Percentiles rank a stretch among this genome's conserved stretches.
Evolutionary conservation across 768 basidiomycete species (phyloP).

Genomic region (Hortiboletus flavorubellus): DNA sequence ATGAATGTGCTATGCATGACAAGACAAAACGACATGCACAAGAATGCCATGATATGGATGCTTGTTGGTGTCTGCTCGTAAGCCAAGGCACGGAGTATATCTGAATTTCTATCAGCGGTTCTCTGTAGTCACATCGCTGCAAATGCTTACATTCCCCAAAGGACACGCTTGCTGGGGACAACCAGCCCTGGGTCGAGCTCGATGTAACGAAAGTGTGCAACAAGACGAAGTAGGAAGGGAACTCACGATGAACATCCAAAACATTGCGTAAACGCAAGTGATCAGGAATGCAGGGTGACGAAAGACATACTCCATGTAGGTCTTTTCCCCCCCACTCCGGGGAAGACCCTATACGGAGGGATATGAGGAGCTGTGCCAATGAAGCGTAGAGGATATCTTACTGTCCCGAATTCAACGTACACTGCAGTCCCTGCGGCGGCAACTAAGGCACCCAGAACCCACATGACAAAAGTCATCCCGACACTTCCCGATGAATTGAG

Average conservation of each 20-base stretch:
- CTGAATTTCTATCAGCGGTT: conserved; percentile 32
- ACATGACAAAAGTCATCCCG: conserved; percentile 64
- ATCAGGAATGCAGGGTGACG: conserved; percentile 56
- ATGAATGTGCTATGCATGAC: conserved; percentile 53
- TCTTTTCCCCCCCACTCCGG: conserved; percentile 72
- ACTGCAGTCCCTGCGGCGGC: conserved; percentile 67
- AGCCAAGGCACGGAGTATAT: conserved; percentile 53
- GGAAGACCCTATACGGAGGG: conserved; percentile 51
- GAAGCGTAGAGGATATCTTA: conserved; percentile 25
- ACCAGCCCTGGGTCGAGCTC: conserved; percentile 44
- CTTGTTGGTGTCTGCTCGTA: conserved; percentile 43
- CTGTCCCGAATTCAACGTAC: conserved; percentile 74
- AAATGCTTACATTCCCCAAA: conserved; percentile 68
- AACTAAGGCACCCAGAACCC: conserved; percentile 64
- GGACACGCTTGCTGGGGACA: conserved; percentile 58
- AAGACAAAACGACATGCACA: conserved; percentile 54
- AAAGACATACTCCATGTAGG: conserved; percentile 71
- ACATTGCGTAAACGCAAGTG: conserved; percentile 57
- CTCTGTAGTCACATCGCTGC: neutral
- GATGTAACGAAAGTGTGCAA: neutral
- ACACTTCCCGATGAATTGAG: conserved; percentile 66
- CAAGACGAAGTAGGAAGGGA: neutral
- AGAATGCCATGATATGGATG: conserved; percentile 51
- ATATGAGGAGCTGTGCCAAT: neutral
- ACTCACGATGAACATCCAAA: conserved; percentile 55